Base-by-base conservation (phyloP, 306 rosid genomes). In the Cucumis sativus region DNA sequence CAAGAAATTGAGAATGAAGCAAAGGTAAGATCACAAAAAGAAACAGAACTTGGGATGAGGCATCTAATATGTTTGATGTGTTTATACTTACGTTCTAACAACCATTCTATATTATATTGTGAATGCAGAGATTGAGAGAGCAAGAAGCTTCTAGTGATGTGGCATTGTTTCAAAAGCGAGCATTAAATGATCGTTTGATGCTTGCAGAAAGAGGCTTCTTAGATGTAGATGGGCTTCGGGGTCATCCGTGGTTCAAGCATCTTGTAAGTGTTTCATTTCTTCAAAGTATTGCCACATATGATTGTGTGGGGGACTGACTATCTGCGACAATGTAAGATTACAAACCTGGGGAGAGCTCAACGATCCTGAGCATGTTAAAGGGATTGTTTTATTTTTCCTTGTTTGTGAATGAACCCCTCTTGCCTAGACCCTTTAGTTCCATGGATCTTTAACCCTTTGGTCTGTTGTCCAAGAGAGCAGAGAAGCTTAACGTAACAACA, bases 181-280 rank as follows among this genome's bases (percentile, higher is more conserved):
- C 90, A 51, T 57, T 93, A 80, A 91, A 91, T 67, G 97, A 91
- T 70, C 91, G 90, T 78, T 81, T 89, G 21, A 87, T 93, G 92
- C 92, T 87, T 51, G 84, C 88, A 1, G 96, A 91, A 83, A 87
- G 85, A 83, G 96, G 90, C 85, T 93, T 93, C 86, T 80, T 93
- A 74, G 97, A 93, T 61, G 80, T 73, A 16, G 92, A 87, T 16
- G 96, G 97, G 63, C 91, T 89, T 73, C 68, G 14, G n/a, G 92
- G 92, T 79, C 86, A 85, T 71, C 62, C 59, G 25, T 91, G 98
- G 97, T 89, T 93, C 88, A 93, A 91, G 87, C 98, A 93, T 87
- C 97, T 93, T 71, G 97, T 93, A 75, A 89, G 96, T 86, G 56
- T 49, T 74, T 75, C 73, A 51, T 71, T 77, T 74, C 55, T 21